phyloP scores from a whole-genome alignment of 192 early-diverging fungal genomes.

The Umbelopsis sp. region DNA sequence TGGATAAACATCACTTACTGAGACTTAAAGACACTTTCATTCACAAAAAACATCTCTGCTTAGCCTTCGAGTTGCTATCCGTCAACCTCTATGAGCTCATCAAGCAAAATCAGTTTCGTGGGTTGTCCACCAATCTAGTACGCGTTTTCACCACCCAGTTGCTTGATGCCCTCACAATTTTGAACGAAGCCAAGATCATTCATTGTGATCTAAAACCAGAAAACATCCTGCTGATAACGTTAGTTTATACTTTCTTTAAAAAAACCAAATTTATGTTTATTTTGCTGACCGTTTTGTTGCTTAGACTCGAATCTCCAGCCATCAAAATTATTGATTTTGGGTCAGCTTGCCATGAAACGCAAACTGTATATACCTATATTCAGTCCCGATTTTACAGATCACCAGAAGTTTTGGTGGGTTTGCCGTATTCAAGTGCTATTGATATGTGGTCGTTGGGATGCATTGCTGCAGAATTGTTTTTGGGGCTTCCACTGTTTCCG shows the following conservation, averaged over 20 bases:
- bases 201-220: constrained; percentile 99
- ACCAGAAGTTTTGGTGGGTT: constrained; percentile 93
- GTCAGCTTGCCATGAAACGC: constrained; percentile 93
- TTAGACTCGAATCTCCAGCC: constrained; percentile 82
- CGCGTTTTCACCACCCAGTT: constrained; percentile 90
- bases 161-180: constrained; percentile 82
- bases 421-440: constrained; percentile 91
- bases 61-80: constrained; percentile 95
- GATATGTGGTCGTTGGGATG: constrained; percentile 99
- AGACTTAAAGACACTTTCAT: constrained; percentile 90
- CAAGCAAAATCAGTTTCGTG: constrained; percentile 95
- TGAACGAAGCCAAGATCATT: constrained; percentile 87
- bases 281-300: background rate
- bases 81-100: constrained; percentile 97
- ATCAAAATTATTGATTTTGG: constrained; percentile 99
- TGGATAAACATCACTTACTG: constrained; percentile 89
- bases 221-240: constrained; percentile 90
- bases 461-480: constrained; percentile 95
- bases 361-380: constrained; percentile 97
- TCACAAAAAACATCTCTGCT: constrained; percentile 89
- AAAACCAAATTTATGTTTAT: background rate
- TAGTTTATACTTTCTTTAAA: constrained; percentile 20
- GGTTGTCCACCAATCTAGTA: constrained; percentile 88
- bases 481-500: constrained; percentile 94
- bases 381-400: constrained; percentile 97